Evolutionary conservation across 2,329 filamentous ascomycete genomes (phyloP).

Genomic region (Penicillium corylophilum): DNA sequence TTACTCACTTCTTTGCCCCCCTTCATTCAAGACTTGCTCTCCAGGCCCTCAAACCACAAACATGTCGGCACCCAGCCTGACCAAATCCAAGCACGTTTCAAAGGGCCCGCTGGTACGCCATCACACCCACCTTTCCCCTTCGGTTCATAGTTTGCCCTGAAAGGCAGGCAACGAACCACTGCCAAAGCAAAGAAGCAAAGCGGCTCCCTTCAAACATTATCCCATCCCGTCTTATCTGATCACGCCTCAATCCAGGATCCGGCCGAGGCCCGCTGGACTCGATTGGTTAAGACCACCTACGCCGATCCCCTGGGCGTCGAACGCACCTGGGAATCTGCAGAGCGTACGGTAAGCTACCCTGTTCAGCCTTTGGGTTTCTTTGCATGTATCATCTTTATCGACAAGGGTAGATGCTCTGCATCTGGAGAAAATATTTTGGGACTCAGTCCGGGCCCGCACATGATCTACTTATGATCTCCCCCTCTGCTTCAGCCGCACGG

Average conservation of each 20-base stretch:
- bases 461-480: not conserved
- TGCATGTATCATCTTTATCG: constrained; percentile 4
- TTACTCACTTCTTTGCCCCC: not conserved
- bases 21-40: not conserved
- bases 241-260: constrained; percentile 29
- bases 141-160: not conserved
- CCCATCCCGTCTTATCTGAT: constrained; percentile 2
- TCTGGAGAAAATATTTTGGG: not conserved
- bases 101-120: constrained; percentile 36
- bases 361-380: constrained; percentile 1
- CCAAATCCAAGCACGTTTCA: constrained; percentile 32
- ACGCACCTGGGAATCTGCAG: constrained; percentile 47
- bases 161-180: not conserved
- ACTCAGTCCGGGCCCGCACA: not conserved
- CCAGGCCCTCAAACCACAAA: not conserved
- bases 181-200: not conserved
- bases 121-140: not conserved
- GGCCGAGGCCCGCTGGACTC: constrained; percentile 43
- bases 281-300: constrained; percentile 45
- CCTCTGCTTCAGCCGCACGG: not conserved
- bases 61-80: constrained; percentile 25
- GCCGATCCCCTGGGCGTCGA: constrained; percentile 43
- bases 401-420: not conserved
- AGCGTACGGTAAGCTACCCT: constrained; percentile 38
- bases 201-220: not conserved